A percentile compares a stretch with the other conserved stretches of the same genome.
Conservation (phyloP, 2,329 filamentous ascomycete species). For the Zymoseptoria passerinii region DNA sequence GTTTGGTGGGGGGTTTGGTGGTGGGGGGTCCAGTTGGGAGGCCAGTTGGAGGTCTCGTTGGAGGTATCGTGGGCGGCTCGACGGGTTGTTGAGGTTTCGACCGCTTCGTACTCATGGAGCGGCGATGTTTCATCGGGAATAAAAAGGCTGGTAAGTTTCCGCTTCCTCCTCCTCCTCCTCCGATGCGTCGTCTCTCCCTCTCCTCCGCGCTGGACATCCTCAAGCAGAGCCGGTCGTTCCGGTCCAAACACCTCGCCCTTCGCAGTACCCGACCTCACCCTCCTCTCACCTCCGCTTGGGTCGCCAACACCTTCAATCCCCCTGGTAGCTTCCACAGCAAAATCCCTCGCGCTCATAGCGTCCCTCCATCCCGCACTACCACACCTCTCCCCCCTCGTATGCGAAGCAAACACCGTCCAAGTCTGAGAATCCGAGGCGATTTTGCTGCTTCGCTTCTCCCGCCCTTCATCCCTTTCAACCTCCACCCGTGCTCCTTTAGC, state of each 20-base stretch:
- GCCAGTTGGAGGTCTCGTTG: neutral
- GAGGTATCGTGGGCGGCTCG: too few relatives aligned
- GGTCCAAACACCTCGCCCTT: neutral
- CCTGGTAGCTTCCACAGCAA: neutral
- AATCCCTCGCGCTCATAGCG: neutral
- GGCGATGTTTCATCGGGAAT: slow-evolving; percentile 9
- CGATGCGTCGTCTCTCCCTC: neutral
- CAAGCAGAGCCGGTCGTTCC: neutral
- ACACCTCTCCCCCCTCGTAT: neutral
- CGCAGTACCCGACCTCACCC: neutral
- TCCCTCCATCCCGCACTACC: neutral
- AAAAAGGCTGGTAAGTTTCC: neutral
- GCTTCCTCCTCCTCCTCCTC: neutral
- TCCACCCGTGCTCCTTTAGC: too few relatives aligned
- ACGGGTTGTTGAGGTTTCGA: too few relatives aligned
- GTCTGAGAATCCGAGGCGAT: neutral
- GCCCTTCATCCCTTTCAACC: too few relatives aligned
- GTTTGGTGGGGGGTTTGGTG: slow-evolving; percentile 7
- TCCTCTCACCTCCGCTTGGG: neutral
- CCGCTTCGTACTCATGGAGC: neutral
- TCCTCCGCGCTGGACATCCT: neutral
- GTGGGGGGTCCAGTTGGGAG: neutral
- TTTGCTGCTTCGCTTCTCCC: slow-evolving; percentile 2
- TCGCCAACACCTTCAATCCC: neutral
- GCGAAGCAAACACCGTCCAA: neutral